phyloP scores from a whole-genome alignment of 371 early-diverging fungal species.

The Paraphysoderma sedebokerense region DNA sequence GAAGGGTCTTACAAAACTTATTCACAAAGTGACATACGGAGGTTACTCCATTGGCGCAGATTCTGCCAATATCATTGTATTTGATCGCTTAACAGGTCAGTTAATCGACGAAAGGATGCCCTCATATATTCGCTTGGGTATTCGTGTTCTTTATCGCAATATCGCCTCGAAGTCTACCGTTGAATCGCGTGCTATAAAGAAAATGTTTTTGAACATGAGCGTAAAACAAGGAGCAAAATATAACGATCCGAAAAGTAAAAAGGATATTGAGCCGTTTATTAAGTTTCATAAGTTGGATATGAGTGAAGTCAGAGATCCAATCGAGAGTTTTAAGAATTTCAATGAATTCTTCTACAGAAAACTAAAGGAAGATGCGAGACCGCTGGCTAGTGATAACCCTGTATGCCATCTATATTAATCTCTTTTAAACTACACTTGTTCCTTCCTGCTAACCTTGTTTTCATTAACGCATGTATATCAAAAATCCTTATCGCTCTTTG shows the following conservation, averaged over 20 bases:
- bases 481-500: too few relatives aligned
- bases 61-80: conserved; percentile 60
- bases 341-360: conserved; percentile 80
- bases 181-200: conserved; percentile 21
- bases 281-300: conserved; percentile 44
- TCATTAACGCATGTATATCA: too few relatives aligned
- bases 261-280: conserved; percentile 57
- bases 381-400: too few relatives aligned
- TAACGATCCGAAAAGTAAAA: conserved; percentile 1
- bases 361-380: conserved; percentile 52
- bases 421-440: too few relatives aligned
- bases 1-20: conserved; percentile 63
- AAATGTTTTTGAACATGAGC: conserved; percentile 38
- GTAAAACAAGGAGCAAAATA: conserved; percentile 60
- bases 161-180: conserved; percentile 9
- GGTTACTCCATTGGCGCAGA: conserved; percentile 48
- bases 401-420: too few relatives aligned
- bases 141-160: conserved; percentile 45
- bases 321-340: conserved; percentile 51
- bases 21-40: conserved; percentile 56
- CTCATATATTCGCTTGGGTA: conserved; percentile 63
- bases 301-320: conserved; percentile 41
- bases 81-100: conserved; percentile 51
- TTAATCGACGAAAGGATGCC: conserved; percentile 71
- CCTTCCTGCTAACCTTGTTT: too few relatives aligned